Conservation (phyloP, 2,329 filamentous ascomycete genomes). For the Talaromyces sp. region DNA sequence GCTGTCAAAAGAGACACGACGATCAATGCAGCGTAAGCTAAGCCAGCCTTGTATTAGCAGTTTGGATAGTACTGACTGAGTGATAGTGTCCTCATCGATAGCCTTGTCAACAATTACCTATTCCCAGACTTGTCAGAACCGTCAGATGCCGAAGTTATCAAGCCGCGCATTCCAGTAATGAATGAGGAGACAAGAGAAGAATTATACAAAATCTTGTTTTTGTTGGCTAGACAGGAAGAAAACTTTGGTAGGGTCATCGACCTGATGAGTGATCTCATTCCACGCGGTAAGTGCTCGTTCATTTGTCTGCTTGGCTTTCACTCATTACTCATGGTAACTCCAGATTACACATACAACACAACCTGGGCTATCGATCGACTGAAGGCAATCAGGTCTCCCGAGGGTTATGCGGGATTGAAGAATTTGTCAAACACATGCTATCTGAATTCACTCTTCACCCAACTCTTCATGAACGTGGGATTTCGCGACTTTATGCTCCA, state of each 20-base stretch:
- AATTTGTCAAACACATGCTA: conserved; percentile 98
- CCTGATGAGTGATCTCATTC: conserved; percentile 50
- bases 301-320: neutral
- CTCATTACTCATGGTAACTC: conserved; percentile 3
- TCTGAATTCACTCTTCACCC: conserved; percentile 88
- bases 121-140: conserved; percentile 56
- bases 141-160: conserved; percentile 26
- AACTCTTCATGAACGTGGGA: conserved; percentile 90
- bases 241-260: conserved; percentile 55
- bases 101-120: conserved; percentile 62
- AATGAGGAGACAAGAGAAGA: conserved; percentile 55
- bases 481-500: conserved; percentile 82
- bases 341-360: conserved; percentile 60
- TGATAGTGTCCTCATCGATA: conserved; percentile 44
- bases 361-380: conserved; percentile 61
- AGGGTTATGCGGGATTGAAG: conserved; percentile 82
- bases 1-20: conserved; percentile 32
- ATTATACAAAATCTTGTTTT: conserved; percentile 59
- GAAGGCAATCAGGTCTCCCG: conserved; percentile 67
- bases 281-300: conserved; percentile 39
- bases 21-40: conserved; percentile 35
- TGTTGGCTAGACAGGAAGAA: conserved; percentile 51
- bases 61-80: neutral
- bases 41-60: conserved; percentile 2
- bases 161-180: conserved; percentile 49